Evolutionary conservation across 2,329 filamentous ascomycete genomes (phyloP), one percentile per base, ranked within the genome.

Genomic region (Phoma sp.): DNA sequence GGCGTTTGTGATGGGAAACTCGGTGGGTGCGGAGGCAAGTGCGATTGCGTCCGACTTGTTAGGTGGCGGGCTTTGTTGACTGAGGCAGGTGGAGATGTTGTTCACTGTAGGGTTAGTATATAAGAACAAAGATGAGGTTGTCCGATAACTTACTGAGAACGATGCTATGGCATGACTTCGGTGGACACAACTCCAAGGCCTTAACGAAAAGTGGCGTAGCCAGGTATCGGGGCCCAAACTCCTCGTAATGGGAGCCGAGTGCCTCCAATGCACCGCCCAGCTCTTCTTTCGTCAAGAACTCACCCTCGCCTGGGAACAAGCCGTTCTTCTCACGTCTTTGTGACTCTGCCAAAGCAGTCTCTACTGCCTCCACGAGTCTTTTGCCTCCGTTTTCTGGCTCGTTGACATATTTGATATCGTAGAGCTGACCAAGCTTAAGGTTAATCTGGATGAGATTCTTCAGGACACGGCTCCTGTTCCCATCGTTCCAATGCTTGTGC

Each of bases 151-250:
- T 81, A 89, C 83, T 96, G 69, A 97, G 80, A 12, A 93, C 82
- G 23, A 91, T 89, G 43, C 89, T 87, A 72, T 96, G 92, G 72
- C 93, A 97, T 25, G 80, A 83, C 20, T 78, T 80, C 1, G 77
- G 76, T 3, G 85, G 82, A 71, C 85, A 88, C 38, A 95, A 76
- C 15, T 87, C 83, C 28, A 96, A 80, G 5, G 93, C 91, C 68
- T 96, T 92, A 65, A 97, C 85, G 72, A 93, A 96, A 25, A 97
- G 81, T 3, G 93, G 92, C 18, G 93, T 84, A 5, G 93, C 89
- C 2, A 97, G 86, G 62, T 93, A 90, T 68, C 92, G 88, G 64
- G 90, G 86, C 37, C 87, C 84, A 64, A 85, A 86, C 42, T 83
- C 81, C 68, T 91, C 86, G 74, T 96, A 97, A 64, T 87, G 86